phyloP scores from a whole-genome alignment of 495 filamentous ascomycete species.

The Aspergillus mulundensis region DNA sequence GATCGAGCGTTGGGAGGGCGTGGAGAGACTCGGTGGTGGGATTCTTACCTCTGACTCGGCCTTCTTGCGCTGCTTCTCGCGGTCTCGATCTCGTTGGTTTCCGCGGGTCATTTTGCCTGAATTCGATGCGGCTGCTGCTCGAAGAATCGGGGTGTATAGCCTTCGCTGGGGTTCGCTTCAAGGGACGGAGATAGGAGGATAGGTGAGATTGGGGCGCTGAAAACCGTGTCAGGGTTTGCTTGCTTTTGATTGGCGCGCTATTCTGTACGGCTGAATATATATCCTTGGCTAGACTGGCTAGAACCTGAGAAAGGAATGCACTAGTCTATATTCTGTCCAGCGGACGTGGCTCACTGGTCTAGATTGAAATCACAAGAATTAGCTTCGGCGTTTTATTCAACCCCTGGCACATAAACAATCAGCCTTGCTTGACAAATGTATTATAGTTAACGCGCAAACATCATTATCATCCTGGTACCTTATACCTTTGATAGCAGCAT shows the following conservation, averaged over 20 bases:
- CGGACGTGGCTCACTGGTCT: no score
- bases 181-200: not conserved
- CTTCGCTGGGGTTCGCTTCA: not conserved
- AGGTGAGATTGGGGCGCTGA: not conserved
- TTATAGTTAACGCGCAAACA: no score
- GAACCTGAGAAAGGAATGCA: no score
- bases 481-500: no score
- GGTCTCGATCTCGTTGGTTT: conserved; percentile 88
- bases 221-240: not conserved
- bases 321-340: no score
- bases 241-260: not conserved
- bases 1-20: not conserved
- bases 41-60: conserved; percentile 39
- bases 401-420: no score
- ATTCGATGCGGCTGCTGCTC: not conserved
- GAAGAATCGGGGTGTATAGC: not conserved
- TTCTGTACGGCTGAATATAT: not conserved
- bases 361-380: no score
- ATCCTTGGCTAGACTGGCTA: no score
- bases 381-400: no score
- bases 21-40: not conserved
- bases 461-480: no score
- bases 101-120: conserved; percentile 71
- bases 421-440: no score
- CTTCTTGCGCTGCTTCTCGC: conserved; percentile 75